Conservation (phyloP, 83 land plant genomes). For the Picea abies region DNA sequence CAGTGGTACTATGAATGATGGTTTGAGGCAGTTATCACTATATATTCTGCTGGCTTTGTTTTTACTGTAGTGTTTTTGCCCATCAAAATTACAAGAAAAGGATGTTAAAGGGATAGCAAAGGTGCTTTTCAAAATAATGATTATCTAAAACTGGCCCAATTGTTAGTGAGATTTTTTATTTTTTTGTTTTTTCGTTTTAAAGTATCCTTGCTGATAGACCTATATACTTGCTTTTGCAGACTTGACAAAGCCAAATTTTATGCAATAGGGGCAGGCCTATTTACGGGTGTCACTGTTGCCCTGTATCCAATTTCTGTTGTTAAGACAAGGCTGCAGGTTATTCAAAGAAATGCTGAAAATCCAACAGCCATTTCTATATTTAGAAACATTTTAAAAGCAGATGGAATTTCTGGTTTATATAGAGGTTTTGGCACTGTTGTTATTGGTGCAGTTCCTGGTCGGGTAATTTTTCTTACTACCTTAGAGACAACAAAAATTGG, state of each 20-base stretch:
- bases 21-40: too few species aligned
- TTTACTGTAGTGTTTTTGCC: too few species aligned
- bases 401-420: slow-evolving; percentile 87
- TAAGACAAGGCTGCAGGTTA: slow-evolving; percentile 91
- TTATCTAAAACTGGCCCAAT: too few species aligned
- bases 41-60: too few species aligned
- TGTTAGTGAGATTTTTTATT: too few species aligned
- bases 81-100: too few species aligned
- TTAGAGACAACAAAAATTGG: slow-evolving; percentile 78
- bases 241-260: slow-evolving; percentile 87
- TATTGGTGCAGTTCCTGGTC: slow-evolving; percentile 91
- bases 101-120: too few species aligned
- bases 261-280: slow-evolving; percentile 88
- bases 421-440: slow-evolving; percentile 92
- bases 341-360: slow-evolving; percentile 47
- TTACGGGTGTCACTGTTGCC: slow-evolving; percentile 87
- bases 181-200: too few species aligned
- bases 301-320: slow-evolving; percentile 86
- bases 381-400: slow-evolving; percentile 55
- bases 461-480: slow-evolving; percentile 85
- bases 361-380: slow-evolving; percentile 59
- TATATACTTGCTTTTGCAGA: slow-evolving; percentile 41
- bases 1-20: too few species aligned
- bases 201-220: background rate
- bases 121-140: too few species aligned